Base-by-base conservation (phyloP, 352 stramenopile species). In the Phytophthora cactorum region DNA sequence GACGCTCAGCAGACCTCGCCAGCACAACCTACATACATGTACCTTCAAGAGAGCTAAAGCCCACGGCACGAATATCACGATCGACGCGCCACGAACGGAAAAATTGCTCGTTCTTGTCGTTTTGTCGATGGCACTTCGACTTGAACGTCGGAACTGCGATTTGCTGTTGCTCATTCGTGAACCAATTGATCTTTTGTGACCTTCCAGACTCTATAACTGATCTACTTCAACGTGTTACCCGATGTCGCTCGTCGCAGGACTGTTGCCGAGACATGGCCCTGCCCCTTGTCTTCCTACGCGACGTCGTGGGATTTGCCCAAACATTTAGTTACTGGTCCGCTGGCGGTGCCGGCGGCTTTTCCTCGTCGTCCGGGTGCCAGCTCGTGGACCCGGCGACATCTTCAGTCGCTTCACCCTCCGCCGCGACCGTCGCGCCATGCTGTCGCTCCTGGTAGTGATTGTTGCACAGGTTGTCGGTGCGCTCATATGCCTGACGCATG, bases 391-490 rank as follows among this genome's bases (percentile, higher is more conserved):
- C 17, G 8, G 22, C 45, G 12, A 50, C 34, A 17, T 38, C 34
- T 43, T 51, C 51, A 15, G 38, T 38, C 17, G 36, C 10, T 28
- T 66, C 59, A 6, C 17, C 17, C 17, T 22, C 17, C 17, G 17
- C 17, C 17, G n/a, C 43, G 39, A 56, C 64, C 17, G 12, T 36
- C 22, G 15, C 29, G 34, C 63, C 56, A 6, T 70, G 60, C 59
- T 79, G 60, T 28, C 55, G 63, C 54, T 82, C 63, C 53, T 81
- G 65, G 60, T 73, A 88, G 63, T 91, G 83, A 38, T 75, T 79
- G 63, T 89, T 91, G 72, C 83, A 90, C 56, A 88, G 73, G 60
- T 90, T 90, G 12, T 86, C 73, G n/a, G 84, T 92, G 47, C 84
- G 80, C 55, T 92, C 84, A 72, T 91, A 92, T 8, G 84, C 84